Evolutionary conservation across 139 green algal species (phyloP), one percentile per base, ranked within the genome.

Genomic region (Chlorella vulgaris): DNA sequence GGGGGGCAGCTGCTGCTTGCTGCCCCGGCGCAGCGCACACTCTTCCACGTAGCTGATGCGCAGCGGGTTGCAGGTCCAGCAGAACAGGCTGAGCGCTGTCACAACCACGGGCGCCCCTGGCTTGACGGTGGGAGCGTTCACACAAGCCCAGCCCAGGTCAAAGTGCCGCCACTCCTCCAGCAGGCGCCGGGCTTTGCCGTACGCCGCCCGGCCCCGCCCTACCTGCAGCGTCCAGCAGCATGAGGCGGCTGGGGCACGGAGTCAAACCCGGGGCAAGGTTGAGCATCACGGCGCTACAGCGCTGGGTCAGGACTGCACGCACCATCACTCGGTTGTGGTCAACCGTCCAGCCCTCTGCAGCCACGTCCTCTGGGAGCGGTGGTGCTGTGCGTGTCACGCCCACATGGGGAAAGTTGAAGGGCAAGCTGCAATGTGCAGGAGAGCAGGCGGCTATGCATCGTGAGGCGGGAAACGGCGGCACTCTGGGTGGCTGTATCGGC

Each of bases 1-100:
- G 5, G 73, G 73, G 4, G 58, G 73, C 28, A 69, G 74, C 74
- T 60, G 60, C 1, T 8, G 4, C n/a, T 42, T 70, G 31, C 33
- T 6, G n/a, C 53, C 35, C 19, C 22, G 26, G 1, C 51, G 22
- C 73, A 79, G 53, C 51, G 42, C 40, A 21, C 35, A 36, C 61
- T 85, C 65, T 33, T 86, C 74, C 18, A 83, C 82, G 24, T 24
- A 86, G 33, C 36, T 86, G 63, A 88, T 55, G 15, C 70, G 58
- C 60, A 88, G 61, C 43, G 84, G 84, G 42, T 83, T 83, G 26
- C 78, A 84, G 58, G 7, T 80, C 84, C 84, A 88, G 67, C 81
- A 40, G 42, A 81, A 58, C 28, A 88, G 81, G 26, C 71, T 65
- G 39, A 47, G 43, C 29, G 84, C 84, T 6, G 78, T 81, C 4